Percentiles rank a stretch among this genome's conserved stretches.
These are phyloP conservation scores for Arthrobotrys sinensis DNA, from an alignment of 2,329 filamentous ascomycete genomes.

Conservation along the genomic window DNA sequence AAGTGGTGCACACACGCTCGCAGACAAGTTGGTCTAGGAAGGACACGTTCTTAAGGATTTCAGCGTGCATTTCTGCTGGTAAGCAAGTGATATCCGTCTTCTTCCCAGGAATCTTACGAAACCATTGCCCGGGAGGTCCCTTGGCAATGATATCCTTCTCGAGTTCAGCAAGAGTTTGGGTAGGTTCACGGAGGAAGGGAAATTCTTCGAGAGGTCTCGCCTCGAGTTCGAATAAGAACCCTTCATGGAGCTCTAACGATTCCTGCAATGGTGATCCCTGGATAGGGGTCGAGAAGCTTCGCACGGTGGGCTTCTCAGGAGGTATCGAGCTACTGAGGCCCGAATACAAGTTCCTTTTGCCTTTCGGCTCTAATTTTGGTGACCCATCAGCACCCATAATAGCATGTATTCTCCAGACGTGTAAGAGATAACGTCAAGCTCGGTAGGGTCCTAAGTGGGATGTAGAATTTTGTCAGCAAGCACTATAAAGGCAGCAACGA, in stretches of 20 bases:
- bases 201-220: slow-evolving; percentile 20
- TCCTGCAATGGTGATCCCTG: neutral
- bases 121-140: slow-evolving; percentile 51
- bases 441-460: too few relatives aligned
- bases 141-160: slow-evolving; percentile 34
- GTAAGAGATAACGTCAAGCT: too few relatives aligned
- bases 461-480: too few relatives aligned
- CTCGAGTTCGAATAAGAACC: slow-evolving; percentile 26
- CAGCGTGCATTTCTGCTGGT: slow-evolving; percentile 45
- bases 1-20: slow-evolving; percentile 51
- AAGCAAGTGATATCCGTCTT: slow-evolving; percentile 48
- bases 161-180: slow-evolving; percentile 20
- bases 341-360: neutral
- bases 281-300: neutral
- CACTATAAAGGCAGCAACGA: neutral
- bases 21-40: slow-evolving; percentile 52
- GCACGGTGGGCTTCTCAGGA: neutral
- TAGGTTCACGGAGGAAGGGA: slow-evolving; percentile 5
- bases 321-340: neutral
- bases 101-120: slow-evolving; percentile 25
- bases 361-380: too few relatives aligned
- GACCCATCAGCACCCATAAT: neutral
- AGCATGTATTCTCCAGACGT: neutral
- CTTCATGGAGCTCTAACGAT: neutral
- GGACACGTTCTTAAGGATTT: slow-evolving; percentile 37